phyloP scores from a whole-genome alignment of 179 eudicot genomes.

The Silene coronaria region DNA sequence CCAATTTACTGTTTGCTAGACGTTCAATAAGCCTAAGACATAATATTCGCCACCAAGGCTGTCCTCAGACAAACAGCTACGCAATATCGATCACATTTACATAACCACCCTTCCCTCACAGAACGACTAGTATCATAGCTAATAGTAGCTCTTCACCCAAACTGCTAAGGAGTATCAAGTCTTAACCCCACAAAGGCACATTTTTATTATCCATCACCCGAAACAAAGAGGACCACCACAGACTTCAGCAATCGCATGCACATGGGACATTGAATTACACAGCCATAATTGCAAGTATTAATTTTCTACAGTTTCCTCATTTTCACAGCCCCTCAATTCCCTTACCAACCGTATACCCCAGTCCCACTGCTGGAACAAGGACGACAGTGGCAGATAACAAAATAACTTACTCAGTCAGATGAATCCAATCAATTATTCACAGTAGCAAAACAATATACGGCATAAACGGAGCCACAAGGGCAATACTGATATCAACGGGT shows the following conservation, averaged over 20 bases:
- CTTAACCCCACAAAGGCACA: neutral
- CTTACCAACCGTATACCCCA: neutral
- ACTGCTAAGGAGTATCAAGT: neutral
- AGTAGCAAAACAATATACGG: neutral
- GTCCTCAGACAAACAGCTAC: constrained; percentile 4
- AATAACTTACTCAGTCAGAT: neutral
- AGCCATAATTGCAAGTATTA: constrained; percentile 9
- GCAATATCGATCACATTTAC: constrained; percentile 1
- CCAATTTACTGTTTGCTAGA: neutral
- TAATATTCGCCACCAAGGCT: neutral
- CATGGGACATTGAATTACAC: constrained; percentile 11
- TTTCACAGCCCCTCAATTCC: neutral
- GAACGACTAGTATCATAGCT: neutral
- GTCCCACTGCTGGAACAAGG: constrained; percentile 4
- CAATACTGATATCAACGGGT: neutral
- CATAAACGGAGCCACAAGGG: neutral
- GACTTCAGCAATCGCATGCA: constrained; percentile 19
- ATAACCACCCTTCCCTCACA: neutral
- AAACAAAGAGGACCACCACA: constrained; percentile 24
- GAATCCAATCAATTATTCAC: neutral
- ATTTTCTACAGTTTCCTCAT: constrained; percentile 8
- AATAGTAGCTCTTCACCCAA: constrained; percentile 3
- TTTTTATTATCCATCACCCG: neutral
- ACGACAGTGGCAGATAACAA: neutral
- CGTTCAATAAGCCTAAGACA: neutral